A percentile compares a stretch with the other conserved stretches of the same genome.
These are phyloP conservation scores for Schoenoplectus triqueter DNA, from an alignment of 202 grass and related monocot species.

Conservation along the genomic window DNA sequence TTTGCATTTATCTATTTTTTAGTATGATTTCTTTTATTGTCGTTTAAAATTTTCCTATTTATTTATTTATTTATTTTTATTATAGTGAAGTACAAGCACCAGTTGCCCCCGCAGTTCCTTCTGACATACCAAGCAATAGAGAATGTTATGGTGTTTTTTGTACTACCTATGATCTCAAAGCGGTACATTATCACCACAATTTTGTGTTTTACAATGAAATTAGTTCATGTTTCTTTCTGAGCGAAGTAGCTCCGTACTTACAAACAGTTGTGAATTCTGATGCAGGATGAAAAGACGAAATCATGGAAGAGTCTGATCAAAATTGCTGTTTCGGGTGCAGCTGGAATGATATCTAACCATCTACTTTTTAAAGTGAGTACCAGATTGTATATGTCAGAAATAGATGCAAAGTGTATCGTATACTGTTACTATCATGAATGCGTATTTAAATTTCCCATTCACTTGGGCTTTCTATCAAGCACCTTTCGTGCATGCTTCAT, in stretches of 20 bases:
- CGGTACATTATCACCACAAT: slow-evolving; percentile 42
- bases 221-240: too few species aligned
- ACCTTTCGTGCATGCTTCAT: neutral
- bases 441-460: neutral
- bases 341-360: slow-evolving; percentile 98
- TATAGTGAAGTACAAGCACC: slow-evolving; percentile 56
- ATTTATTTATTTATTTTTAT: neutral
- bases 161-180: slow-evolving; percentile 83
- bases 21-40: neutral
- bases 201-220: neutral
- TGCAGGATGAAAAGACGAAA: slow-evolving; percentile 69
- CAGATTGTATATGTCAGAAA: neutral
- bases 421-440: neutral
- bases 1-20: too few species aligned
- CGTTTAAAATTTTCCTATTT: neutral
- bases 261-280: slow-evolving; percentile 25
- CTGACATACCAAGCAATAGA: slow-evolving; percentile 28
- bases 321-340: slow-evolving; percentile 83
- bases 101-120: slow-evolving; percentile 32
- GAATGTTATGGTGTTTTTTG: slow-evolving; percentile 90
- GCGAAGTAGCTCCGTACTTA: neutral
- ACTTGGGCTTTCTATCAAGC: slow-evolving; percentile 18
- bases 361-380: slow-evolving; percentile 83
- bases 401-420: neutral
- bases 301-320: slow-evolving; percentile 91